A percentile compares a stretch with the other conserved stretches of the same genome.
Evolutionary conservation across 2,329 filamentous ascomycete species (phyloP).

Genomic region (Chlorencoelia australis): DNA sequence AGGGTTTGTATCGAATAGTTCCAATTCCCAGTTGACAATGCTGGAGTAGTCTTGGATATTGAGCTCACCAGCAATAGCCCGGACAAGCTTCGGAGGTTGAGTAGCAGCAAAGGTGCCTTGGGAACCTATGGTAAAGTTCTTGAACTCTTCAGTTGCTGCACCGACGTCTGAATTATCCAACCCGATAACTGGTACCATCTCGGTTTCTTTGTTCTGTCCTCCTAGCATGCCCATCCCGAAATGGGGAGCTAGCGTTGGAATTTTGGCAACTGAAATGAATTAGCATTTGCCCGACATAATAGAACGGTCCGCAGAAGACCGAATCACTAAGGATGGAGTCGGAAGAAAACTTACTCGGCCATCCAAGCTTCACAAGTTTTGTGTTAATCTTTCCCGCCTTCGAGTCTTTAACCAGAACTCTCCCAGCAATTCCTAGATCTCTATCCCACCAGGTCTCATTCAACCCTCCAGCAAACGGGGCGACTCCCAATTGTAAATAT

Average conservation of each 20-base stretch:
- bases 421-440: slow-evolving; percentile 81
- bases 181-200: slow-evolving; percentile 89
- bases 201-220: slow-evolving; percentile 72
- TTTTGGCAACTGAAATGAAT: slow-evolving; percentile 55
- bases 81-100: slow-evolving; percentile 77
- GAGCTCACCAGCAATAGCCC: slow-evolving; percentile 71
- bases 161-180: slow-evolving; percentile 60
- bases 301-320: too few species aligned
- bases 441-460: slow-evolving; percentile 96
- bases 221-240: slow-evolving; percentile 70
- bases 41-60: slow-evolving; percentile 59
- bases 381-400: slow-evolving; percentile 64
- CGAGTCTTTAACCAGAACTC: slow-evolving; percentile 71
- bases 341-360: slow-evolving; percentile 51
- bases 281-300: background rate
- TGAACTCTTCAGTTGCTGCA: slow-evolving; percentile 26
- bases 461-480: slow-evolving; percentile 81
- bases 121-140: slow-evolving; percentile 16
- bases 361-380: slow-evolving; percentile 82
- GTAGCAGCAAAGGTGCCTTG: slow-evolving; percentile 59
- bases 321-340: background rate
- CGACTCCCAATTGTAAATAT: slow-evolving; percentile 81
- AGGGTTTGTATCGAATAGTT: slow-evolving; percentile 85
- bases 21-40: slow-evolving; percentile 94
- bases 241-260: slow-evolving; percentile 87